Percentiles rank a stretch among this genome's conserved stretches.
These are phyloP conservation scores for Cutaneotrichosporon sp. DNA, from an alignment of 1,284 basidiomycete genomes.

Conservation along the genomic window DNA sequence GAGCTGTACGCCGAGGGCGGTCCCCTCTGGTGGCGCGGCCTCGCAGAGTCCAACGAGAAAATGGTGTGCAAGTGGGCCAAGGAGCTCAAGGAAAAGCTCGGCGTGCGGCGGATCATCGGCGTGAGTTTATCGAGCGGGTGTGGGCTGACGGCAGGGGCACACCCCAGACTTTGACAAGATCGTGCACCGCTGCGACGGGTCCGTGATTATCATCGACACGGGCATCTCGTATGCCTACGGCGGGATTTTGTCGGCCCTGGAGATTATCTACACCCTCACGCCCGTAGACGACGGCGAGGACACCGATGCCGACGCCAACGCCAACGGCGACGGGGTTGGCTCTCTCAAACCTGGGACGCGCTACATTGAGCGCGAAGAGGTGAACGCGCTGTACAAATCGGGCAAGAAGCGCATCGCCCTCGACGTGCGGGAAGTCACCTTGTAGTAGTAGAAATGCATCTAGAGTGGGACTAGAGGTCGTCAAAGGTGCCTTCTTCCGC, in stretches of 20 bases:
- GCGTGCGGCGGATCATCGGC: constrained; percentile 78
- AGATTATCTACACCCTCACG: constrained; percentile 69
- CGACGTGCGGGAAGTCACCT: constrained; percentile 20
- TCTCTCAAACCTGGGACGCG: constrained; percentile 26
- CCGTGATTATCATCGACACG: constrained; percentile 84
- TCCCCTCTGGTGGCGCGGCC: constrained; percentile 81
- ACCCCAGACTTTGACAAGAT: constrained; percentile 84
- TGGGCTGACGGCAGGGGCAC: constrained; percentile 57
- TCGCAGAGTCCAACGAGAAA: constrained; percentile 53
- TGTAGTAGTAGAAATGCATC: neutral
- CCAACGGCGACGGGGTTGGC: neutral
- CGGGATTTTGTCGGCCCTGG: constrained; percentile 78
- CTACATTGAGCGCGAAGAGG: constrained; percentile 71
- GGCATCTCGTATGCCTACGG: constrained; percentile 91
- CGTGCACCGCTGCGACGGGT: constrained; percentile 72
- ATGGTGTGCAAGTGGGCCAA: constrained; percentile 66
- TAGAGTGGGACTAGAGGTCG: constrained; percentile 28
- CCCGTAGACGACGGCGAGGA: constrained; percentile 4
- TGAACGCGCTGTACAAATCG: constrained; percentile 64
- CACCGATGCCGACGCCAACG: too few relatives aligned
- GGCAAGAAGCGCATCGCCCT: constrained; percentile 36
- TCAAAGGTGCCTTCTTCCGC: constrained; percentile 42
- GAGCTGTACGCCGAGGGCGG: constrained; percentile 70
- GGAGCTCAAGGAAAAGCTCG: constrained; percentile 62
- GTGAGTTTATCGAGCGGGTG: constrained; percentile 12